Evolutionary conservation across 768 basidiomycete genomes (phyloP).

Genomic region (Naganishia vishniacii): DNA sequence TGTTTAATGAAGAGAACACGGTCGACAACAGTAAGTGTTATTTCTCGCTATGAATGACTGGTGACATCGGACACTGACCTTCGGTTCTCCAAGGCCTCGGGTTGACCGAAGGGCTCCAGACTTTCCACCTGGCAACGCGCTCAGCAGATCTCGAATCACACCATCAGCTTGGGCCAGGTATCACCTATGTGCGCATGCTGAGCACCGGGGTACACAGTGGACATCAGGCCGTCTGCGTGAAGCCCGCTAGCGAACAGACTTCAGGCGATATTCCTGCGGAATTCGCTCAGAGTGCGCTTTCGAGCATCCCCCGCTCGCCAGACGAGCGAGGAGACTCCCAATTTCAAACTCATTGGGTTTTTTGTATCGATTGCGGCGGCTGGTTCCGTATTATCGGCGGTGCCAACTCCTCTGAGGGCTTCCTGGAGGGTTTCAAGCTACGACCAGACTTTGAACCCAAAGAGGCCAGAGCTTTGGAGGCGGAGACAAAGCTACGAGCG

Average conservation of each 20-base stretch:
- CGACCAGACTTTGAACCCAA: not conserved
- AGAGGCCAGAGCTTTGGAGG: not conserved
- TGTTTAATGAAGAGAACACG: not conserved
- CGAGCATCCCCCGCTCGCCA: not conserved
- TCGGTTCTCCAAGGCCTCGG: not conserved
- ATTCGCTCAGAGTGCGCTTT: not conserved
- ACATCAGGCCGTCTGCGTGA: not conserved
- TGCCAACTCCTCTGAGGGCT: not conserved
- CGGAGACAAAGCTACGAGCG: constrained; percentile 1
- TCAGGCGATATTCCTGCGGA: not conserved
- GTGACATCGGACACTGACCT: not conserved
- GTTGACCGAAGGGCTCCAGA: constrained; percentile 1
- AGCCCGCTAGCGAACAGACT: not conserved
- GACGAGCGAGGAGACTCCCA: not conserved
- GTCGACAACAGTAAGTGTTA: constrained; percentile 7
- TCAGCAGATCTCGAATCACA: constrained; percentile 1
- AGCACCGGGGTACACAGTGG: not conserved
- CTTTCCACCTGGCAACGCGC: not conserved
- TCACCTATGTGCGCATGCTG: constrained; percentile 5
- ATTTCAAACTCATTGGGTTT: constrained; percentile 12
- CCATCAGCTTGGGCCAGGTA: not conserved
- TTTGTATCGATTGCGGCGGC: constrained; percentile 20
- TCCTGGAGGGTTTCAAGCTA: not conserved
- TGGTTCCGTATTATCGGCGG: constrained; percentile 19
- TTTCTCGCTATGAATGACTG: not conserved